A percentile compares a stretch with the other conserved stretches of the same genome.
phyloP scores from a whole-genome alignment of 2,329 filamentous ascomycete species.

The Cladobotryum mycophilum region DNA sequence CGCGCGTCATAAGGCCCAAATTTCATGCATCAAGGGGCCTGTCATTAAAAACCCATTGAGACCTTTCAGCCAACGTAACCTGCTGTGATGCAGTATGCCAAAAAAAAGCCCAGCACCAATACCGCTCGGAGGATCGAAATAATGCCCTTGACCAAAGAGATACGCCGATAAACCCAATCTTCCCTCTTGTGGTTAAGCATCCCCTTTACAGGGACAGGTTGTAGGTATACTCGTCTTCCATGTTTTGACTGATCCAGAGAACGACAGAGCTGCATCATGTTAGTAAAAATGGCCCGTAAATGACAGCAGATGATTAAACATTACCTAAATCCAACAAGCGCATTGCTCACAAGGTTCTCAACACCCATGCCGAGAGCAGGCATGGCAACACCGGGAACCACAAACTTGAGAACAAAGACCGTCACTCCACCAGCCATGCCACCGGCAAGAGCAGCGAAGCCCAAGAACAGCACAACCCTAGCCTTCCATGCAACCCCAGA shows the following conservation, averaged over 20 bases:
- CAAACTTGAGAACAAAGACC: slow-evolving; percentile 60
- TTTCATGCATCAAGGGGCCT: not conserved
- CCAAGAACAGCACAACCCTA: slow-evolving; percentile 60
- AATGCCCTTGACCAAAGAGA: slow-evolving; percentile 1
- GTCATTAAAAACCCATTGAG: not conserved
- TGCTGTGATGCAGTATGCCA: not conserved
- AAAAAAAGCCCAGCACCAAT: not conserved
- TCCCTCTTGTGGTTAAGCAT: not conserved
- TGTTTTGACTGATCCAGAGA: slow-evolving; percentile 64
- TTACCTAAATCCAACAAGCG: slow-evolving; percentile 54
- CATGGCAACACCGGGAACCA: slow-evolving; percentile 51
- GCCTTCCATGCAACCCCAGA: slow-evolving; percentile 63
- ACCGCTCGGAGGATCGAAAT: not conserved
- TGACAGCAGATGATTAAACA: slow-evolving; percentile 16
- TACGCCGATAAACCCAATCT: slow-evolving; percentile 7
- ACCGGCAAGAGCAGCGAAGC: slow-evolving; percentile 58
- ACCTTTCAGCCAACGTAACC: not conserved
- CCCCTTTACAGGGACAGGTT: slow-evolving; percentile 53
- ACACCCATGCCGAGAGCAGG: slow-evolving; percentile 59
- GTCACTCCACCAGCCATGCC: slow-evolving; percentile 65
- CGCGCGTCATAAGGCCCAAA: not conserved
- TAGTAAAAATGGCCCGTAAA: slow-evolving; percentile 9
- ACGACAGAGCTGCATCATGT: slow-evolving; percentile 48
- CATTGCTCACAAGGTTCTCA: slow-evolving; percentile 61
- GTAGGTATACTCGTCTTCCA: slow-evolving; percentile 67